Evolutionary conservation across 139 green algal species (phyloP).

Genomic region (Chlamydomonas sphaeroides): DNA sequence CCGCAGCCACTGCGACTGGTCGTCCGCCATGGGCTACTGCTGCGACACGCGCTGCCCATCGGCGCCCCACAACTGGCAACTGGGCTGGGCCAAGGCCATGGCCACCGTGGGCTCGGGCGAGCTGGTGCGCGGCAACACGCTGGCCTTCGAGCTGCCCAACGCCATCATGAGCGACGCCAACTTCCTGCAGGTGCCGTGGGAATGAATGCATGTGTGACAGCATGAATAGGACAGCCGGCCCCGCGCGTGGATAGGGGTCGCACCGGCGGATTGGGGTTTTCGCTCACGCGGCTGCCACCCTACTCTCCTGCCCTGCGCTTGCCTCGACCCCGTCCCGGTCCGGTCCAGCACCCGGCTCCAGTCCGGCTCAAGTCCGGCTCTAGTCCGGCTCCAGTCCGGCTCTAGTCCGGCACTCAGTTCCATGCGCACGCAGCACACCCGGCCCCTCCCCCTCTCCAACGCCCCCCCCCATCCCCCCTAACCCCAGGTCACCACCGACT

Average conservation of each 20-base stretch:
- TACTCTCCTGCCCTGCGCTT: too few species aligned
- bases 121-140: slow-evolving; percentile 3
- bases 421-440: neutral
- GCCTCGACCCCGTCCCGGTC: too few species aligned
- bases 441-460: neutral
- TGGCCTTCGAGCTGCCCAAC: slow-evolving; percentile 25
- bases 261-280: too few species aligned
- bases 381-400: too few species aligned
- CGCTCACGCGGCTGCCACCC: too few species aligned
- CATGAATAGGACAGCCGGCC: too few species aligned
- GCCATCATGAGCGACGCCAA: slow-evolving; percentile 21
- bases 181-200: slow-evolving; percentile 7
- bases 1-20: slow-evolving; percentile 45
- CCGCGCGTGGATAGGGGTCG: neutral
- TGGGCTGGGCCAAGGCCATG: slow-evolving; percentile 26
- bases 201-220: neutral
- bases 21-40: slow-evolving; percentile 48
- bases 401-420: too few species aligned
- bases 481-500: slow-evolving; percentile 17
- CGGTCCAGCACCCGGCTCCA: too few species aligned
- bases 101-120: neutral
- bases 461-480: too few species aligned
- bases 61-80: slow-evolving; percentile 25
- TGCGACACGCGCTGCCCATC: slow-evolving; percentile 34
- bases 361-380: too few species aligned